These are phyloP conservation scores for Abrus pulchellus DNA, from an alignment of 306 rosid genomes.

Conservation along the genomic window DNA sequence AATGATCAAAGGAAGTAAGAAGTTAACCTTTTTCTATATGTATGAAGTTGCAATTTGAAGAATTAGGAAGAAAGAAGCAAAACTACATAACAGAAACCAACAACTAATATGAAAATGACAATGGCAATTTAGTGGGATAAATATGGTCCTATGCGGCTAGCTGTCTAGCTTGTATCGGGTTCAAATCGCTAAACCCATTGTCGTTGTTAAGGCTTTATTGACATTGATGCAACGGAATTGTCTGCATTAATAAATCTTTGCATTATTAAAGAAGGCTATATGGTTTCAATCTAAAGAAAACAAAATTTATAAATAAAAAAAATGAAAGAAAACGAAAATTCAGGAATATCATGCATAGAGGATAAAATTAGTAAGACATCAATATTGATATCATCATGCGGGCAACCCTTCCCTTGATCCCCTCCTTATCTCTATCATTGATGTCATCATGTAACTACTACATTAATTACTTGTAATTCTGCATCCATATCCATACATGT, in stretches of 20 bases:
- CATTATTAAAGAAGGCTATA: slow-evolving; percentile 38
- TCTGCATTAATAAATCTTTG: slow-evolving; percentile 43
- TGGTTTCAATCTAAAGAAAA: slow-evolving; percentile 11
- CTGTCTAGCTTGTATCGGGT: slow-evolving; percentile 9
- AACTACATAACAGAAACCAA: slow-evolving; percentile 15
- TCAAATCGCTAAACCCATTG: slow-evolving; percentile 20
- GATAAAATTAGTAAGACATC: background rate
- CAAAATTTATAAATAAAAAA: slow-evolving; percentile 30
- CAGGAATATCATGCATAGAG: slow-evolving; percentile 18
- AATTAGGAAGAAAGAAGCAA: slow-evolving; percentile 31
- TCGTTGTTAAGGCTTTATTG: slow-evolving; percentile 48
- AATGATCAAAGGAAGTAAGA: slow-evolving; percentile 9
- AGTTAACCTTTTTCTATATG: slow-evolving; percentile 18
- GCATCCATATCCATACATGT: slow-evolving; percentile 35
- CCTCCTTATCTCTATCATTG: slow-evolving; percentile 42
- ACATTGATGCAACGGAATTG: slow-evolving; percentile 43
- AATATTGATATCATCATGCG: background rate
- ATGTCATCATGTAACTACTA: slow-evolving; percentile 46
- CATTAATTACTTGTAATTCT: slow-evolving; percentile 7
- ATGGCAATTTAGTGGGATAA: slow-evolving; percentile 21
- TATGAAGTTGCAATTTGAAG: slow-evolving; percentile 19
- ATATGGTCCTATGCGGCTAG: slow-evolving; percentile 40
- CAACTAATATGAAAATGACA: slow-evolving; percentile 20
- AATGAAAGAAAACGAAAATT: slow-evolving; percentile 38
- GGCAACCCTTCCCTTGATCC: slow-evolving; percentile 11